phyloP scores from a whole-genome alignment of 371 early-diverging fungal genomes.

The Haplosporangium sp. region DNA sequence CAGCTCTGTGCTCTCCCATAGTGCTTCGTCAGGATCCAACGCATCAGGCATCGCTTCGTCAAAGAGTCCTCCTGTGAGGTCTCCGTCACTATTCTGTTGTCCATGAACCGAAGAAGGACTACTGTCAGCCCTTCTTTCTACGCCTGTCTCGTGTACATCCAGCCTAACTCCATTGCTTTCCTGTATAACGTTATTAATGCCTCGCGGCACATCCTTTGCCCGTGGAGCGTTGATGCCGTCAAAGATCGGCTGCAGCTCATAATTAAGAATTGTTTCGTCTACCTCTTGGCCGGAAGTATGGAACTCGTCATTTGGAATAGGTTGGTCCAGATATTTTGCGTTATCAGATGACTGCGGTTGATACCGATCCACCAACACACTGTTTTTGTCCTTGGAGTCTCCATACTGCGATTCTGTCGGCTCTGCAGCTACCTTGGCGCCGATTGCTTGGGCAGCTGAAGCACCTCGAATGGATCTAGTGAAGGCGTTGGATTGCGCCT shows the following conservation, averaged over 20 bases:
- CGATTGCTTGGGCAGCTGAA: not conserved
- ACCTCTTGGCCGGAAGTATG: constrained; percentile 3
- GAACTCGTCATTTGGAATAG: constrained; percentile 10
- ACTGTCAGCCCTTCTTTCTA: not conserved
- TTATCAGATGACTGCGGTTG: too few species aligned
- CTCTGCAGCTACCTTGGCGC: not conserved
- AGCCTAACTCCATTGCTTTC: not conserved
- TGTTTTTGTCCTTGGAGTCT: not conserved
- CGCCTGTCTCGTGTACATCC: not conserved
- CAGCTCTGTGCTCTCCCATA: constrained; percentile 39
- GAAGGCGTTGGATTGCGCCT: too few species aligned
- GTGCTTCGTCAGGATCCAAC: constrained; percentile 36
- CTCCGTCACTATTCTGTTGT: too few species aligned
- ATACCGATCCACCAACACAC: not conserved
- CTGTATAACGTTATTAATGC: not conserved
- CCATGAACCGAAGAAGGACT: too few species aligned
- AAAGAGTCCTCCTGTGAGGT: constrained; percentile 23
- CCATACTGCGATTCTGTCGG: not conserved
- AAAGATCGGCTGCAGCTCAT: constrained; percentile 35
- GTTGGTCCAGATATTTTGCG: constrained; percentile 27
- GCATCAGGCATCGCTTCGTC: constrained; percentile 46
- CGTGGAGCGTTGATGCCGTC: not conserved
- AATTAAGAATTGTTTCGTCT: constrained; percentile 34
- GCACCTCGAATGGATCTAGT: not conserved
- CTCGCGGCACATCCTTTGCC: not conserved